These are phyloP conservation scores for Hypoxylon fuscum DNA, from an alignment of 495 filamentous ascomycete species.

Conservation along the genomic window DNA sequence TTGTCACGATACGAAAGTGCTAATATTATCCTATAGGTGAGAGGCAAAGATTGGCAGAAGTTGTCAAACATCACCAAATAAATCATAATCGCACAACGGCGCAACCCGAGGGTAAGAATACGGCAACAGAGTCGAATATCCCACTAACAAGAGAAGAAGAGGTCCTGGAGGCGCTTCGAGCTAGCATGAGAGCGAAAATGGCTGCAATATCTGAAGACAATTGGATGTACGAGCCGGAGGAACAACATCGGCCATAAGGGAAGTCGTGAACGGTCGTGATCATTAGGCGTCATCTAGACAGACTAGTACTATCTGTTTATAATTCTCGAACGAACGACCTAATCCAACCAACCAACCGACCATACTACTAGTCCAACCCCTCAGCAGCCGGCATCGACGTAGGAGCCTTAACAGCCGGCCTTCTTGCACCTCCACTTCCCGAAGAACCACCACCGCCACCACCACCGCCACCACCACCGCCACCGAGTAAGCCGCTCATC, in stretches of 20 bases:
- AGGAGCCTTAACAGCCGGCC: constrained; percentile 54
- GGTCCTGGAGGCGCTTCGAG: constrained; percentile 73
- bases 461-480: constrained; percentile 61
- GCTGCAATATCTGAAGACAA: constrained; percentile 81
- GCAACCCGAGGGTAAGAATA: constrained; percentile 71
- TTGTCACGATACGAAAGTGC: background rate
- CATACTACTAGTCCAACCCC: constrained; percentile 58
- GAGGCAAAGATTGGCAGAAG: constrained; percentile 59
- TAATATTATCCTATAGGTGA: constrained; percentile 47
- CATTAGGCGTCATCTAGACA: constrained; percentile 8
- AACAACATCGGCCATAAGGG: constrained; percentile 51
- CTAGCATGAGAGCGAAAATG: constrained; percentile 76
- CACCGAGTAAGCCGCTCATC: constrained; percentile 94
- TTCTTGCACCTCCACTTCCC: constrained; percentile 48
- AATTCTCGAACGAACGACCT: background rate
- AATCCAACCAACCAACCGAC: background rate
- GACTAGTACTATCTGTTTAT: constrained; percentile 3
- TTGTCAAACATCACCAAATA: constrained; percentile 64
- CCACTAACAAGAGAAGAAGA: constrained; percentile 55
- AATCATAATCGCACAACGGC: constrained; percentile 69
- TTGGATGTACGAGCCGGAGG: constrained; percentile 89
- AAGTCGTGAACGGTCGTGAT: constrained; percentile 12
- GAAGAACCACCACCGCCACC: constrained; percentile 68
- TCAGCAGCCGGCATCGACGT: constrained; percentile 60
- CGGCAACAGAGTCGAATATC: background rate